Base-by-base conservation (phyloP, 306 rosid species). In the Castanea mollissima region DNA sequence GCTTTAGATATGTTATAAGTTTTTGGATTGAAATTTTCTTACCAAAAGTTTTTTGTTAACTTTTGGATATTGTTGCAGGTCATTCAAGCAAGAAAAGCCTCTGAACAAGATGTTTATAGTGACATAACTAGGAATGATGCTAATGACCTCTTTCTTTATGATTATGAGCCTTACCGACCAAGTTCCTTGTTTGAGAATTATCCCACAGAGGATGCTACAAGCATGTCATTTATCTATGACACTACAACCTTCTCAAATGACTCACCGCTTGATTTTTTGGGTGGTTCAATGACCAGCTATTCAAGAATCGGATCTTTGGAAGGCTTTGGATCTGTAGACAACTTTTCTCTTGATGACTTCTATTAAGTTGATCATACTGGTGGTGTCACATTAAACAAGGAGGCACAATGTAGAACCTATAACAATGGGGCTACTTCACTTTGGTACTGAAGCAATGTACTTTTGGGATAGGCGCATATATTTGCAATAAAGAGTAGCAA, bases 341-440 rank as follows among this genome's bases (percentile, higher is more conserved):
- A 89, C 84, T 80, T 94, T 74, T 91, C 95, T 31, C 92, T 94
- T 9, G 99, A 94, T 32, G 97, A 94, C 85, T 92, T 87, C 86
- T 91, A 90, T 69, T 90, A 57, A 87, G 71, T 4, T 41, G 46
- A 41, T 9, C 23, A 34, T 31, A 58, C 46, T n/a, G 70, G 16
- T 14, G 69, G 82, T 75, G 49, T 34, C 72, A 2, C 69, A 29
- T 63, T 63, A 63, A 63, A 63, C 38, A 15, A 63, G 15, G 38
- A 41, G n/a, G 35, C 12, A 21, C 29, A 6, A 58, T 58, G 16
- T 58, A 4, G 64, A 58, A 58, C 64, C 29, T 58, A 19, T 20
- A 21, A 58, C 64, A 21, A 58, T 21, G 64, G 32, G 65, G 25
- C 65, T 9, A 23, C 65, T 11, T 3, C 18, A 59, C 0, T 59